Base-by-base conservation (phyloP, 306 rosid species). In the Cucurbita moschata region DNA sequence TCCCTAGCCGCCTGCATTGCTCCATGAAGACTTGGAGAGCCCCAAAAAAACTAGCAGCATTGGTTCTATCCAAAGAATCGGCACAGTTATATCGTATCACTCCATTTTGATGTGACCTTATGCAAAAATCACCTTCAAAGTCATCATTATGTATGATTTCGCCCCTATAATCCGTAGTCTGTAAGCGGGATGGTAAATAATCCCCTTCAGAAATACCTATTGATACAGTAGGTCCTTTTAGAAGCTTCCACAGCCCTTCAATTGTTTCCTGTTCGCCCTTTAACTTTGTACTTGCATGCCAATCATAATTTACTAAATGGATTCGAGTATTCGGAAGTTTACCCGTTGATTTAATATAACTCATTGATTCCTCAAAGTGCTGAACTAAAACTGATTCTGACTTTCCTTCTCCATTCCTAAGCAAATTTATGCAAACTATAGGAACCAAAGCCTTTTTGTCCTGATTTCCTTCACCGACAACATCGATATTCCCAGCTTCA, bases 1-100 rank as follows among this genome's bases (percentile, higher is more conserved):
- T 91, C 62, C 93, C 88, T 23, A 95, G 92, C 61, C 99, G 86
- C 87, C 99, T 91, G 81, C 99, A 95, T 85, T 95, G 99, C 90
- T 95, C 99, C 74, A 81, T 86, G 73, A 95, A 95, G 75, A 86
- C 97, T 82, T 95, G 97, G 78, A 95, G 99, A 79, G 90, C 80
- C 62, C 96, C 97, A 83, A 95, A 95, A 82, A 78, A 95, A 81
- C 99, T 95, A 81, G 99, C 99, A 73, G 99, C 99, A 87, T 95
- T 95, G 61, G 99, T 95, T 85, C 99, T 88, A 82, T 95, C 99
- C 83, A 95, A 85, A 77, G 99, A 95, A 85, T 95, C 99, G 0
- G 99, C 99, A 85, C 99, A 95, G 85, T 95, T 95, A 82, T 86
- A 91, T 72, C 97, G 97, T 76, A 89, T 59, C 44, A 90, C 87